Base-by-base conservation (phyloP, 192 early-diverging fungal species). In the Paraglomus occultum region DNA sequence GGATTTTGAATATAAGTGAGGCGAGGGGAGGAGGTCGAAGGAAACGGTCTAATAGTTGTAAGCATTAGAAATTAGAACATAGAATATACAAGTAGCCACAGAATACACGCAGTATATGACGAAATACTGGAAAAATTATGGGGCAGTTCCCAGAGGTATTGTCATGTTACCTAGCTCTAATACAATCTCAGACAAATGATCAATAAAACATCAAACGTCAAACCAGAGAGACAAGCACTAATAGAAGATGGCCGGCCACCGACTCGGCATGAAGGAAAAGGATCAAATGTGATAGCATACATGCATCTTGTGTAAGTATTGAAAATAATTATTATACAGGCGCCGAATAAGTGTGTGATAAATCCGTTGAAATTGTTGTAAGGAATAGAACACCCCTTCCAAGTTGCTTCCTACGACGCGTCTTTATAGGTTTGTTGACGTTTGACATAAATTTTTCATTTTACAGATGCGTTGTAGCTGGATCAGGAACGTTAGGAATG, bases 401-500 rank as follows among this genome's bases (percentile, higher is more conserved):
- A 17, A 20, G 38, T 31, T 57, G 11, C 4, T 57, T 11, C 11
- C 20, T 31, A 20, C 54, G 38, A 57, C 17, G 50, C 12, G 12
- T 51, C 12, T 14, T 51, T 18, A n/a, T 14, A 51, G 17, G 1
- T 51, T 18, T 14, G 1, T 57, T 57, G 0, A 4, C 4, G 11
- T 57, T 57, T 57, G 17, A 23, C 18, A 11, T 4, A 11, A 57
- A 23, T 4, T 31, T 31, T 17, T 57, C 43, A 18, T 54, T 43
- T 54, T 46, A 20, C 20, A 70, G 67, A 11, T 90, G 89, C 74
- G 80, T 88, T 14, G 78, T 89, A 49, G 89, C 89, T 1, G 87
- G 87, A 31, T 78, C 84, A 11, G 87, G 87, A 20, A 79, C 84
- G 17, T 67, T 88, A 1, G 84, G 86, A 54, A 73, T 88, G 8